Evolutionary conservation across 2,329 filamentous ascomycete species (phyloP).

Genomic region (Nothophoma quercina): DNA sequence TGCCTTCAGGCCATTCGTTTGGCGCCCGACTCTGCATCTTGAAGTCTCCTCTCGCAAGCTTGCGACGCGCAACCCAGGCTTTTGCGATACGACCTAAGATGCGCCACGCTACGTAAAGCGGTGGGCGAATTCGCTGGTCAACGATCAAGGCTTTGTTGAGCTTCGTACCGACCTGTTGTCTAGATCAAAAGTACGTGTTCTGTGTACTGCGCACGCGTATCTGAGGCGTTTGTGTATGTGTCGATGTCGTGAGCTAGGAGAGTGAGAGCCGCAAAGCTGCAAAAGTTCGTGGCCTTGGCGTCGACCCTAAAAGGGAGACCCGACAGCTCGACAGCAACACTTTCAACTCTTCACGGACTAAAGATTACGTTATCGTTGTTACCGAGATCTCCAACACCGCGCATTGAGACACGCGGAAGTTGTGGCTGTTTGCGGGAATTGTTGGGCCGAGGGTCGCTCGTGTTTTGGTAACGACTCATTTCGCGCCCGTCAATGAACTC

Average conservation of each 20-base stretch:
- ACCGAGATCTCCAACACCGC: neutral
- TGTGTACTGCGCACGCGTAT: neutral
- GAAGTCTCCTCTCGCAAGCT: neutral
- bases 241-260: neutral
- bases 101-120: neutral
- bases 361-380: neutral
- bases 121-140: neutral
- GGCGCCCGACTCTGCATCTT: conserved; percentile 25
- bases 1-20: conserved; percentile 40
- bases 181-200: neutral
- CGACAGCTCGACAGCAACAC: neutral
- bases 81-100: neutral
- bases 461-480: conserved; percentile 6
- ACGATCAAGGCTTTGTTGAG: neutral
- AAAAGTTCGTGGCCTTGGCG: conserved; percentile 4
- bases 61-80: neutral
- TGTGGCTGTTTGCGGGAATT: neutral
- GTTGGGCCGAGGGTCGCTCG: neutral
- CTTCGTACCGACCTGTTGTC: neutral
- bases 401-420: neutral
- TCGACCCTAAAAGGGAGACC: no score
- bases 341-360: no score
- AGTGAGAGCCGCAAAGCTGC: neutral
- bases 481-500: conserved; percentile 8
- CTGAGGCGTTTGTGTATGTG: neutral